A percentile compares a stretch with the other conserved stretches of the same genome.
These are phyloP conservation scores for Trichothecium roseum DNA, from an alignment of 2,329 filamentous ascomycete species.

Conservation along the genomic window DNA sequence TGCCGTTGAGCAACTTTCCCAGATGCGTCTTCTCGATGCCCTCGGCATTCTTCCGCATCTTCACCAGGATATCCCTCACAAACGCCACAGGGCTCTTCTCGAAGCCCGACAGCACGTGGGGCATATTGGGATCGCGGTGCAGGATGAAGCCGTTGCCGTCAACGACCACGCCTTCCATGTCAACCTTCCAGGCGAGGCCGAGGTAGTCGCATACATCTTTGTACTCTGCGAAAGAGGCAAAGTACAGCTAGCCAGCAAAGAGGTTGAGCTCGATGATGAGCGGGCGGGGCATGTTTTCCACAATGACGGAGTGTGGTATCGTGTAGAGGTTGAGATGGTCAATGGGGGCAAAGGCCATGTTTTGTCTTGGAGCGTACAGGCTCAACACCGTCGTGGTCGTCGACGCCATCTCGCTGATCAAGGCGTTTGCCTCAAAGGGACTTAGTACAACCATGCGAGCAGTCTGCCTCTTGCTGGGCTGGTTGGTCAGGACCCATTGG, in stretches of 20 bases:
- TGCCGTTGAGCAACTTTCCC: slow-evolving; percentile 8
- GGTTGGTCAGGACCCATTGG: background rate
- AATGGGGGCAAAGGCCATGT: slow-evolving; percentile 12
- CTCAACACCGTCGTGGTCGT: slow-evolving; percentile 30
- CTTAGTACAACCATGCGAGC: slow-evolving; percentile 29
- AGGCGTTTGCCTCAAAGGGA: slow-evolving; percentile 46
- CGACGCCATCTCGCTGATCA: slow-evolving; percentile 28
- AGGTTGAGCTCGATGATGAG: slow-evolving; percentile 45
- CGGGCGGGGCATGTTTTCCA: background rate
- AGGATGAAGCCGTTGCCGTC: slow-evolving; percentile 23
- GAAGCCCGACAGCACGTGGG: background rate
- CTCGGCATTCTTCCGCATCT: slow-evolving; percentile 19
- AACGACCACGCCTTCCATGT: slow-evolving; percentile 11
- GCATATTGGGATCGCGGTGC: background rate
- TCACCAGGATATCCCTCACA: slow-evolving; percentile 18
- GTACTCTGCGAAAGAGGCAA: slow-evolving; percentile 45
- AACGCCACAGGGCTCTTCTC: slow-evolving; percentile 15
- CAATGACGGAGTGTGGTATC: slow-evolving; percentile 3
- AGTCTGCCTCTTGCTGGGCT: no score
- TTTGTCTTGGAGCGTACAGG: slow-evolving; percentile 38
- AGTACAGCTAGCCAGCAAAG: slow-evolving; percentile 59
- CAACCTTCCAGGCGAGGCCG: slow-evolving; percentile 27
- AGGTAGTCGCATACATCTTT: slow-evolving; percentile 37
- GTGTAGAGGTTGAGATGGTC: slow-evolving; percentile 11
- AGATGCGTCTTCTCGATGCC: slow-evolving; percentile 25